Evolutionary conservation across 805 yeast species (phyloP).

Genomic region (Zygosaccharomyces bailii): DNA sequence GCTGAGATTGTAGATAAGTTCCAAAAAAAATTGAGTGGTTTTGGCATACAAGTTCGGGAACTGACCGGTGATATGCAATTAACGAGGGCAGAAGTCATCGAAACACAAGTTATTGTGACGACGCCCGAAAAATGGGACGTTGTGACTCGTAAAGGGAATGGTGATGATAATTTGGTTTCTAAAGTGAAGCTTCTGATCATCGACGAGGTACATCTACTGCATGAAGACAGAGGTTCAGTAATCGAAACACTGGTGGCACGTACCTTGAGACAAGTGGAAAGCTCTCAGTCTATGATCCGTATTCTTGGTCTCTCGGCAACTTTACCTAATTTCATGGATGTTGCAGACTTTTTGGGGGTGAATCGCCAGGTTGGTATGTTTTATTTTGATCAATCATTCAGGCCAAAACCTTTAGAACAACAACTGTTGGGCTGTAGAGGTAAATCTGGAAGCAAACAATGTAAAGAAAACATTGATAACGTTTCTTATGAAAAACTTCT

Average conservation of each 20-base stretch:
- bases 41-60: constrained; percentile 83
- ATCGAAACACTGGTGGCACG: constrained; percentile 93
- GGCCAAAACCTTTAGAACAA: constrained; percentile 93
- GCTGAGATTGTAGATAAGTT: constrained; percentile 95
- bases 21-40: constrained; percentile 70
- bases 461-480: constrained; percentile 67
- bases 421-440: constrained; percentile 83
- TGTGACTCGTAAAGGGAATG: constrained; percentile 87
- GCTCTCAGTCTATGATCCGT: constrained; percentile 88
- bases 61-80: constrained; percentile 95
- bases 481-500: constrained; percentile 73
- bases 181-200: constrained; percentile 84
- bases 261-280: constrained; percentile 90
- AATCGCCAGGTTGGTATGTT: constrained; percentile 89
- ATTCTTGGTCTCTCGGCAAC: constrained; percentile 95
- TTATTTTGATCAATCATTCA: constrained; percentile 85
- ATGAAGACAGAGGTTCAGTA: constrained; percentile 97
- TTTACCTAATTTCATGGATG: constrained; percentile 85
- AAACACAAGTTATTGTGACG: constrained; percentile 85
- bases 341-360: constrained; percentile 91
- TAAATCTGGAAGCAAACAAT: constrained; percentile 70
- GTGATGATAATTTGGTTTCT: constrained; percentile 79
- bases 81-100: constrained; percentile 70
- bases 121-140: constrained; percentile 99
- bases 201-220: constrained; percentile 94